Evolutionary conservation across 2,329 filamentous ascomycete species (phyloP), one percentile per base, ranked within the genome.

Genomic region (Xylariaceae sp.): DNA sequence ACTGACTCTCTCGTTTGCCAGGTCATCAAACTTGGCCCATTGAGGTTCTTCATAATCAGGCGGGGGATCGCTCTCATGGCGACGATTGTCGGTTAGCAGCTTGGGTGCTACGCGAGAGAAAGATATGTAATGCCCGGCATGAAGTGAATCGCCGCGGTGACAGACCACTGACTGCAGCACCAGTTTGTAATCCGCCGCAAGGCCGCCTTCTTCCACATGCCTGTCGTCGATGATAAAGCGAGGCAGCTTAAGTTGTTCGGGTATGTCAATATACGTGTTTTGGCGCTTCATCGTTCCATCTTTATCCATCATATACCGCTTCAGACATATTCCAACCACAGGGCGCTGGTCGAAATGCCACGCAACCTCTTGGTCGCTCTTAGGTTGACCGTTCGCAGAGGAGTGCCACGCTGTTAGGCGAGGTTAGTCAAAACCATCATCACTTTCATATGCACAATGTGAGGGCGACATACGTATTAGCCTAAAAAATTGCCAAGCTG

Each of bases 401-500:
- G 88, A 89, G 62, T 95, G 90, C 91, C 91, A 96, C 22, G 91
- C 86, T 91, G 59, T 44, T 50, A 47, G 35, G 22, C 14, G 39
- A 40, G 52, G 60, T 74, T 63, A 73, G 70, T 52, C 52, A 16
- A 47, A 8, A 14, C 42, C n/a, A 32, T 50, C 22, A 3, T n/a
- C n/a, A n/a, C n/a, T n/a, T n/a, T n/a, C n/a, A n/a, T n/a, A n/a
- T n/a, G n/a, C n/a, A n/a, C n/a, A n/a, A n/a, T n/a, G n/a, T n/a
- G n/a, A n/a, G n/a, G n/a, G n/a, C n/a, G 57, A 75, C 86, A 69
- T 71, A 90, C 86, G 91, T 57, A 96, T 89, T 21, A 97, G 72
- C 59, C 87, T 89, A 68, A 96, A 97, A 61, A 97, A 95, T 60
- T 96, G 92, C 90, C 91, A 97, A 2, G 93, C 93, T 29, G 92